Base-by-base conservation (phyloP, 352 stramenopile species). In the Phytopythium vexans region DNA sequence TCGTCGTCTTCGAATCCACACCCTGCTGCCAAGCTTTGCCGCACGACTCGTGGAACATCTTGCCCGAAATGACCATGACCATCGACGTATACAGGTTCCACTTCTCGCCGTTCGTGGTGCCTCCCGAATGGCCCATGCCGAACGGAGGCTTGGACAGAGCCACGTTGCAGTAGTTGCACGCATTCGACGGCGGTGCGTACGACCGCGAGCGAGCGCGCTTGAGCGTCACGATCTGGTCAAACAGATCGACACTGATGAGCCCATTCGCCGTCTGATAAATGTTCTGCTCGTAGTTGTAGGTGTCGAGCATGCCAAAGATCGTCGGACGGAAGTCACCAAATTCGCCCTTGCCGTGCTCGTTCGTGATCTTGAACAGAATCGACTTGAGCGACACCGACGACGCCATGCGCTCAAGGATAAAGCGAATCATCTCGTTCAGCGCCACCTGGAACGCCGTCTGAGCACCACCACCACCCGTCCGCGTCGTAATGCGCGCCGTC, bases 321-420 rank as follows among this genome's bases (percentile, higher is more conserved):
- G 96, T 97, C 40, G 96, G 90, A 2, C 92, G 86, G 65, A 98
- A 95, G 58, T 98, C 94, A 16, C 92, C 92, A 58, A 98, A 95
- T 41, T 91, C 83, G 62, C 87, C 95, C 51, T 89, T 89, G 8
- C 89, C 88, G 68, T 97, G 88, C 64, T 98, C 94, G 44, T 88
- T 96, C 47, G 92, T 97, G 51, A 98, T 96, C 74, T 98, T 98
- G 52, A 96, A 94, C 49, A 98, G 68, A 37, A 98, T 93, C 57
- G 95, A 90, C 64, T 89, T 90, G 9, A 98, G 68, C 34, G 92
- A 96, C 48, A 98, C 92, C 34, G 82, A 96, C 2, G 89, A 96
- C 34, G 95, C 89, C 91, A 98, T 97, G 37, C 91, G 78, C 66
- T 97, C 90, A 42, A 98, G 92, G 52, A 96, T 96, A 59, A 97